Evolutionary conservation across 2,329 filamentous ascomycete genomes (phyloP).

Genomic region (Sarocladium brachiariae): DNA sequence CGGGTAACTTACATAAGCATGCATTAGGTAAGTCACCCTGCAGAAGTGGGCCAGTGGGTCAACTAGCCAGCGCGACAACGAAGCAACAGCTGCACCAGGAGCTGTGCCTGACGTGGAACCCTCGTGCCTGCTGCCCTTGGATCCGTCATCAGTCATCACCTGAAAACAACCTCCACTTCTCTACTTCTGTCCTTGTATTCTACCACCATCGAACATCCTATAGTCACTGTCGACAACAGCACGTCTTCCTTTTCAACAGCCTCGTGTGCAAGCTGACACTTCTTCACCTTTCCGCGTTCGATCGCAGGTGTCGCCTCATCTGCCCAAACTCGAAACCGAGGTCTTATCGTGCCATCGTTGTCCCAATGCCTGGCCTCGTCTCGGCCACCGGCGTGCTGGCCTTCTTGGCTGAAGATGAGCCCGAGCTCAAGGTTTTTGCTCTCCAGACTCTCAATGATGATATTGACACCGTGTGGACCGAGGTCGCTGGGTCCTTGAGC

Average conservation of each 20-base stretch:
- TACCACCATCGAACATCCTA: not conserved
- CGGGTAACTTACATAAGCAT: slow-evolving; percentile 4
- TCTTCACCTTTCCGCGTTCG: slow-evolving; percentile 9
- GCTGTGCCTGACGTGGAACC: slow-evolving; percentile 38
- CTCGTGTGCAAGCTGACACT: not conserved
- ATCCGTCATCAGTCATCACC: slow-evolving; percentile 15
- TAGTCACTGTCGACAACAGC: not conserved
- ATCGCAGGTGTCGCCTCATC: slow-evolving; percentile 5
- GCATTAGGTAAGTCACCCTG: slow-evolving; percentile 8
- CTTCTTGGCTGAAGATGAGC: slow-evolving; percentile 91
- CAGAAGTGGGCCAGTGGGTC: slow-evolving; percentile 5
- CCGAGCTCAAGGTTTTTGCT: slow-evolving; percentile 89
- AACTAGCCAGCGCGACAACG: not conserved
- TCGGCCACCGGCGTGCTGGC: slow-evolving; percentile 92
- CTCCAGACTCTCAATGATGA: slow-evolving; percentile 92
- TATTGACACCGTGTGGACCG: slow-evolving; percentile 95
- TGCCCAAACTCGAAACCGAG: slow-evolving; percentile 4
- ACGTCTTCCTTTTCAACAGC: not conserved
- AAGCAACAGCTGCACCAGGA: slow-evolving; percentile 22
- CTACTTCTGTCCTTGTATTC: slow-evolving; percentile 11
- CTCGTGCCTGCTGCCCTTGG: slow-evolving; percentile 20
- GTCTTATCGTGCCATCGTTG: not conserved
- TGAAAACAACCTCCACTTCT: slow-evolving; percentile 12
- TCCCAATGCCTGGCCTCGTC: slow-evolving; percentile 80
- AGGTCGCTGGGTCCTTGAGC: slow-evolving; percentile 85